Evolutionary conservation across 1,284 basidiomycete genomes (phyloP).

Genomic region (Flammula alnicola): DNA sequence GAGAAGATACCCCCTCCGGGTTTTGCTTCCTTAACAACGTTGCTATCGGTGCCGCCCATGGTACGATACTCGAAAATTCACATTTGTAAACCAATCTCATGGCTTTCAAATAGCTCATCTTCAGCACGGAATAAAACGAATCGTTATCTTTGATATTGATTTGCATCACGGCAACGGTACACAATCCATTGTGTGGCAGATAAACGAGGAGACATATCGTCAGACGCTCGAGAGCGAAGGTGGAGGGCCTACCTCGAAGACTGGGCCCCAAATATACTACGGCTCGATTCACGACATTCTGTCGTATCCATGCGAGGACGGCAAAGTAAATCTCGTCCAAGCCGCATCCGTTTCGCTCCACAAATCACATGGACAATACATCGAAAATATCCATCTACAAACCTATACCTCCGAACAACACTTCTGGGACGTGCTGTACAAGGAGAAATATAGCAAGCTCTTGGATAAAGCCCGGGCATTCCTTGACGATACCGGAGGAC

Average conservation of each 20-base stretch:
- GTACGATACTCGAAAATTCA: conserved; percentile 40
- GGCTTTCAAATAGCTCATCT: conserved; percentile 69
- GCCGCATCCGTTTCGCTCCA: conserved; percentile 85
- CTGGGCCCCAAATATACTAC: conserved; percentile 80
- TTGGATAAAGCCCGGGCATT: conserved; percentile 80
- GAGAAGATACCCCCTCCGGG: conserved; percentile 85
- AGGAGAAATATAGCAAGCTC: conserved; percentile 68
- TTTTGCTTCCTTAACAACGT: conserved; percentile 97
- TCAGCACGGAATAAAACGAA: conserved; percentile 76
- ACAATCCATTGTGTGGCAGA: conserved; percentile 88
- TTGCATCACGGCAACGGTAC: conserved; percentile 96
- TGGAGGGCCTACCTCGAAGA: conserved; percentile 38
- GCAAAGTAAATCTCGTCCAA: conserved; percentile 77
- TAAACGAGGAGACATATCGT: conserved; percentile 87
- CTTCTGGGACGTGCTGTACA: conserved; percentile 81
- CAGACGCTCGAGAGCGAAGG: conserved; percentile 61
- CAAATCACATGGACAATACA: conserved; percentile 87
- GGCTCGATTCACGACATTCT: conserved; percentile 91
- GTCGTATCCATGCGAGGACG: conserved; percentile 95
- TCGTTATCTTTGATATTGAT: conserved; percentile 93
- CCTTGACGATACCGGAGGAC: conserved; percentile 66
- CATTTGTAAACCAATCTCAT: neutral
- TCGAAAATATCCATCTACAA: conserved; percentile 91
- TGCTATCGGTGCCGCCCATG: conserved; percentile 88
- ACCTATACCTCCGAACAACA: conserved; percentile 75